Base-by-base conservation (phyloP, 169 alveolate species). In the Plasmodium ovale region DNA sequence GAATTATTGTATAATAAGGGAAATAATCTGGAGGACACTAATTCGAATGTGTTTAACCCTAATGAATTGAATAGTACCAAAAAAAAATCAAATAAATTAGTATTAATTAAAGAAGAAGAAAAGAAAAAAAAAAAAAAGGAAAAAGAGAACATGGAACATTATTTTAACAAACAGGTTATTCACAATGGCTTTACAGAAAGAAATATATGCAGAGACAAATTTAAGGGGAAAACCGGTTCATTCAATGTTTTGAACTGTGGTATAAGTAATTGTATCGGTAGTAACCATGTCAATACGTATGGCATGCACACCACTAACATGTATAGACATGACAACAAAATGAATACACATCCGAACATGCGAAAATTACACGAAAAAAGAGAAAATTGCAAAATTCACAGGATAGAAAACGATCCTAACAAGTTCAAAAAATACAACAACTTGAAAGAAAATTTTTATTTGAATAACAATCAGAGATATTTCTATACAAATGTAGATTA, bases 361-460 rank as follows among this genome's bases (percentile, higher is more conserved):
- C 53, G 51, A 21, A 51, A 35, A 51, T 1, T 68, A 7, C 19
- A 27, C 29, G 82, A 37, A 23, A 82, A 65, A 37, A 82, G 29
- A 27, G 82, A 35, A 37, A 27, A n/a, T 67, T 35, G 49, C 3
- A 35, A 64, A 42, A 51, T 23, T 19, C 33, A 37, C 21, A 53
- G 58, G 65, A 23, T 82, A 29, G 60, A 64, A 42, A 82, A 59
- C 59, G 59, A 82, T 16, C 25, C 84, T 35, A 65, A 37, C 49
- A 82, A 82, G 39, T 64, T 25, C 12, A 82, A 82, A 49, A 82
- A 82, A 62, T 82, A 82, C 58, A 82, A 82, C 25, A 67, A 82
- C 37, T 69, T 82, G 70, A 82, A 82, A 25, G 90, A 82, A 12
- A 82, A 65, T 44, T 82, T 82, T 65, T 70, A 64, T 44, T 19